These are phyloP conservation scores for Aurifilum marmelostoma DNA, from an alignment of 2,329 filamentous ascomycete genomes.

Conservation along the genomic window DNA sequence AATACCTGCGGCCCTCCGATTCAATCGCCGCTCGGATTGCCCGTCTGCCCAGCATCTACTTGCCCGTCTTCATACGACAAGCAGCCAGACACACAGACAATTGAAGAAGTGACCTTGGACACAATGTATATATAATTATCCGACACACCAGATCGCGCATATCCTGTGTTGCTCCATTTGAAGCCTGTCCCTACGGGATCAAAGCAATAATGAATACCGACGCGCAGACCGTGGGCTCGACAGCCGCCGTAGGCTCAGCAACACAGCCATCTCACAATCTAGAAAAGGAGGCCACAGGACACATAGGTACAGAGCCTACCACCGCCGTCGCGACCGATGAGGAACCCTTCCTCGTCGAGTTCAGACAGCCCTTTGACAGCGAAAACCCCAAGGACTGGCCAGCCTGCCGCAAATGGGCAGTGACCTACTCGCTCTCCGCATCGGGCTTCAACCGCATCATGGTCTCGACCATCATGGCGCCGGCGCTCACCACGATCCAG, in stretches of 20 bases:
- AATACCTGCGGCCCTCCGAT: not conserved
- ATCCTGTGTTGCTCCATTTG: not conserved
- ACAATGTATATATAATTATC: not conserved
- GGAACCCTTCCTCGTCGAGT: constrained; percentile 1
- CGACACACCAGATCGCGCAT: not conserved
- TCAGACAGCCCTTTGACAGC: not conserved
- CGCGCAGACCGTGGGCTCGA: not conserved
- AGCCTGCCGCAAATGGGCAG: constrained; percentile 49
- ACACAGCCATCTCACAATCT: not conserved
- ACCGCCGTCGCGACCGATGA: not conserved
- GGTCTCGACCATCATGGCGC: constrained; percentile 56
- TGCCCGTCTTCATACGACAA: not conserved
- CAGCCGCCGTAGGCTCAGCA: not conserved
- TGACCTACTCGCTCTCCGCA: constrained; percentile 52
- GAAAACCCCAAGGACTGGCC: constrained; percentile 47
- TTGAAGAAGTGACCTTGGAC: not conserved
- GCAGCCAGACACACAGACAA: not conserved
- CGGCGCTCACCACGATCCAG: constrained; percentile 52
- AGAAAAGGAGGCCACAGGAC: not conserved
- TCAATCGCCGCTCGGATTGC: not conserved
- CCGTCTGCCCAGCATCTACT: not conserved
- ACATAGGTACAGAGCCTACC: not conserved
- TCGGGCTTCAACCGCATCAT: constrained; percentile 56
- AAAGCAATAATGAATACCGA: not conserved
- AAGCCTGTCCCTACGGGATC: not conserved